Evolutionary conservation across 2,329 filamentous ascomycete genomes (phyloP).

Genomic region (Botrytis aclada): DNA sequence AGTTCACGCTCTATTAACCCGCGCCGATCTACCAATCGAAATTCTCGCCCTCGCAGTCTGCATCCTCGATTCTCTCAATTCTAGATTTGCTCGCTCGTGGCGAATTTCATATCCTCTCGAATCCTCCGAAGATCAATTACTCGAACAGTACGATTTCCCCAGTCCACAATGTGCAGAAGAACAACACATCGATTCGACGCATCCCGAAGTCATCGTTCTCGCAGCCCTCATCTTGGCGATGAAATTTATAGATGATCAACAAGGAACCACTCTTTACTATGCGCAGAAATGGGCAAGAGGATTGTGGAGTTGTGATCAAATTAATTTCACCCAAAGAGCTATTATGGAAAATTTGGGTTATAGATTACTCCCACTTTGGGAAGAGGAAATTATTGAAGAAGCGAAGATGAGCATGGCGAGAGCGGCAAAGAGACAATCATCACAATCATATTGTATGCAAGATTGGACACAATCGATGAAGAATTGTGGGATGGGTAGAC

Average conservation of each 20-base stretch:
- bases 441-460: constrained; percentile 13
- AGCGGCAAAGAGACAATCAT: constrained; percentile 40
- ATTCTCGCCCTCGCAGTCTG: constrained; percentile 63
- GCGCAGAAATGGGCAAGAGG: constrained; percentile 51
- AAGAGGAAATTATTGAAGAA: constrained; percentile 54
- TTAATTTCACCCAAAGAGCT: constrained; percentile 61
- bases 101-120: constrained; percentile 55
- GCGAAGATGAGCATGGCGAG: constrained; percentile 63
- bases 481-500: background rate
- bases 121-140: constrained; percentile 31
- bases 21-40: constrained; percentile 57
- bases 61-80: constrained; percentile 63
- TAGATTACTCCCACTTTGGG: constrained; percentile 59
- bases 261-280: constrained; percentile 53
- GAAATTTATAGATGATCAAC: constrained; percentile 62
- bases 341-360: constrained; percentile 64
- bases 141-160: constrained; percentile 36
- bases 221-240: constrained; percentile 60
- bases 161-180: constrained; percentile 22
- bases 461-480: constrained; percentile 3
- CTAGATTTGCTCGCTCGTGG: constrained; percentile 61
- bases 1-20: constrained; percentile 58
- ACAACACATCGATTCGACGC: constrained; percentile 58
- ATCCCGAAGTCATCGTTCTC: constrained; percentile 62
- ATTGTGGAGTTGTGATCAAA: constrained; percentile 58